A percentile compares a stretch with the other conserved stretches of the same genome.
Evolutionary conservation across 345 rosid genomes (phyloP).

Genomic region (Eucalyptus virginea): DNA sequence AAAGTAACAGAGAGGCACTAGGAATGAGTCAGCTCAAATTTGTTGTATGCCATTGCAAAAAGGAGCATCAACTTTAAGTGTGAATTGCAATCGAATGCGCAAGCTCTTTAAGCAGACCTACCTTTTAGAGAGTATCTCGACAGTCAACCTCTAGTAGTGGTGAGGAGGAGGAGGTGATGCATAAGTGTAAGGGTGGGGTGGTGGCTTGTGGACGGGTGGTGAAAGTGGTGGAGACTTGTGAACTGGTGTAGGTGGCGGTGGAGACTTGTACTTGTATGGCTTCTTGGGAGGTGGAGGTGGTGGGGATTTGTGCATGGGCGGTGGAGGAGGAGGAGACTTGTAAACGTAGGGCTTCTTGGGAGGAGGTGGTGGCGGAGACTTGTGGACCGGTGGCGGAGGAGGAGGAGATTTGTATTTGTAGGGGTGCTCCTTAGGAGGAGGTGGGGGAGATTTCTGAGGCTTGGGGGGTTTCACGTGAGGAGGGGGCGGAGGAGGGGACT

Average conservation of each 20-base stretch:
- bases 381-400: not conserved
- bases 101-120: not conserved
- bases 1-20: not conserved
- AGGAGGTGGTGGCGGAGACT: not conserved
- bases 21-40: not conserved
- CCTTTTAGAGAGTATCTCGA: not conserved
- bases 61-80: not conserved
- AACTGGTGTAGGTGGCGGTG: not conserved
- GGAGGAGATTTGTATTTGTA: constrained; percentile 7
- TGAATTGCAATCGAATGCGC: not conserved
- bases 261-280: not conserved
- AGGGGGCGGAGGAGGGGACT: constrained; percentile 16
- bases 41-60: not conserved
- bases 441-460: constrained; percentile 6
- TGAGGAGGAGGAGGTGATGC: constrained; percentile 31
- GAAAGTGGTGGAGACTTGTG: not conserved
- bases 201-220: not conserved
- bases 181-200: constrained; percentile 3
- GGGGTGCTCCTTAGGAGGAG: not conserved
- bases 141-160: constrained; percentile 23
- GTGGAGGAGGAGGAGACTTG: constrained; percentile 15
- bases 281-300: not conserved
- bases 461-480: not conserved
- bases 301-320: not conserved
- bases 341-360: not conserved